Percentiles rank a stretch among this genome's conserved stretches.
phyloP scores from a whole-genome alignment of 192 early-diverging fungal genomes.

The Coemansia aciculifera region DNA sequence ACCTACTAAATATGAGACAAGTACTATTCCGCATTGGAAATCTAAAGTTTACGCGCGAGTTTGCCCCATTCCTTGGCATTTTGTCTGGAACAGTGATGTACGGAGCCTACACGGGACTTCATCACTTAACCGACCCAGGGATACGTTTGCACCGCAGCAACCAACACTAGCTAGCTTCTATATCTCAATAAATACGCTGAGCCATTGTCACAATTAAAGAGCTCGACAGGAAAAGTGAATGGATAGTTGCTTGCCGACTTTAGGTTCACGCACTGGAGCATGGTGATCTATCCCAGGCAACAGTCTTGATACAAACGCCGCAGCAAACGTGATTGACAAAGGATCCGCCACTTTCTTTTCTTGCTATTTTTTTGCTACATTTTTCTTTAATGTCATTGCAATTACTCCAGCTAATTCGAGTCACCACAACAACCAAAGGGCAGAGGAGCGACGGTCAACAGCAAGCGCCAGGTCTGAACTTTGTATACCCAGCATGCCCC shows the following conservation, averaged over 20 bases:
- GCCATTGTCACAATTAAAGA: too few relatives aligned
- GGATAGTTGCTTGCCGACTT: too few relatives aligned
- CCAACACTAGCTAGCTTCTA: conserved; percentile 11
- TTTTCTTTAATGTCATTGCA: neutral
- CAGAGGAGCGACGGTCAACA: neutral
- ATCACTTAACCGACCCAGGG: conserved; percentile 14
- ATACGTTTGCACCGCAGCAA: conserved; percentile 29
- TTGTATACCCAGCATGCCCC: conserved; percentile 28
- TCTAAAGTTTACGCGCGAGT: conserved; percentile 22
- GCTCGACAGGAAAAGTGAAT: too few relatives aligned
- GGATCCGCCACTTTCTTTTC: too few relatives aligned
- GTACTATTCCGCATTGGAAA: conserved; percentile 26
- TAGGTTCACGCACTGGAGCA: too few relatives aligned
- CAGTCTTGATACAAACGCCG: neutral
- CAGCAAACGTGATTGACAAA: neutral
- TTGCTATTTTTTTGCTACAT: neutral
- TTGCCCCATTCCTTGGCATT: conserved; percentile 10
- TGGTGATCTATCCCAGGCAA: too few relatives aligned
- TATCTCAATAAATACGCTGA: neutral
- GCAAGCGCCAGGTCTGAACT: conserved; percentile 16
- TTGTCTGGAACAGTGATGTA: conserved; percentile 10
- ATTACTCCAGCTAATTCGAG: neutral
- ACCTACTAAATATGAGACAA: conserved; percentile 1
- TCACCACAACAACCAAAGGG: neutral
- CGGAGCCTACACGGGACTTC: conserved; percentile 25